Conservation (phyloP, 768 basidiomycete genomes). For the Mycena galericulata region DNA sequence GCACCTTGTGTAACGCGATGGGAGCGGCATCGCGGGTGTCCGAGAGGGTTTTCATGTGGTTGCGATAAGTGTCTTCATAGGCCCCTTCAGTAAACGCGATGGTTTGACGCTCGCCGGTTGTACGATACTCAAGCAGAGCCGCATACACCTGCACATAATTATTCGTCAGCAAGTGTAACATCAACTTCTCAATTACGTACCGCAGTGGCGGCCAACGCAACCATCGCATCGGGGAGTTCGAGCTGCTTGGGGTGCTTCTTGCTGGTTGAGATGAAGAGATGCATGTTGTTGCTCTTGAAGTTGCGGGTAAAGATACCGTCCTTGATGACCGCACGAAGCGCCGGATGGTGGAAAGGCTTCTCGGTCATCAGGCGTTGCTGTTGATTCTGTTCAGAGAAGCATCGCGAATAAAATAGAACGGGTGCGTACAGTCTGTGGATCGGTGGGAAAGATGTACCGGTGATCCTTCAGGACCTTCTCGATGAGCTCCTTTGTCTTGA, state of each 20-base stretch:
- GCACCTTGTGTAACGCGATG: not conserved
- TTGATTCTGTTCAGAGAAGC: no score
- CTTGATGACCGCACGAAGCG: no score
- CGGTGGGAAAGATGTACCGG: conserved; percentile 10
- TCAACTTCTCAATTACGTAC: not conserved
- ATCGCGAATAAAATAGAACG: no score
- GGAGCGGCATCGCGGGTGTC: not conserved
- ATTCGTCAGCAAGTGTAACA: not conserved
- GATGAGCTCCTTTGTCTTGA: not conserved
- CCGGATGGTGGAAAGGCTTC: no score
- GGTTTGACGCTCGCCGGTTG: conserved; percentile 6
- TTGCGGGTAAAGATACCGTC: no score
- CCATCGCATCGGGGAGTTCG: conserved; percentile 15
- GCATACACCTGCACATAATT: conserved; percentile 10
- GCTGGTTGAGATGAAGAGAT: conserved; percentile 1
- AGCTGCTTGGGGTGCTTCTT: not conserved
- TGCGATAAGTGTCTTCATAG: conserved; percentile 13
- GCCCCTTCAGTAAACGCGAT: conserved; percentile 18
- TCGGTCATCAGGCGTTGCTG: no score
- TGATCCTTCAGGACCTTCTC: conserved; percentile 22
- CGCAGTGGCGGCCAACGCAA: not conserved
- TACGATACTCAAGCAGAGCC: not conserved
- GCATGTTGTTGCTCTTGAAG: not conserved
- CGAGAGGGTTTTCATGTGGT: conserved; percentile 1
- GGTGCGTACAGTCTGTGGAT: not conserved